Percentiles rank a stretch among this genome's conserved stretches.
Conservation (phyloP, 2,329 filamentous ascomycete species). For the Blastomyces parvus region DNA sequence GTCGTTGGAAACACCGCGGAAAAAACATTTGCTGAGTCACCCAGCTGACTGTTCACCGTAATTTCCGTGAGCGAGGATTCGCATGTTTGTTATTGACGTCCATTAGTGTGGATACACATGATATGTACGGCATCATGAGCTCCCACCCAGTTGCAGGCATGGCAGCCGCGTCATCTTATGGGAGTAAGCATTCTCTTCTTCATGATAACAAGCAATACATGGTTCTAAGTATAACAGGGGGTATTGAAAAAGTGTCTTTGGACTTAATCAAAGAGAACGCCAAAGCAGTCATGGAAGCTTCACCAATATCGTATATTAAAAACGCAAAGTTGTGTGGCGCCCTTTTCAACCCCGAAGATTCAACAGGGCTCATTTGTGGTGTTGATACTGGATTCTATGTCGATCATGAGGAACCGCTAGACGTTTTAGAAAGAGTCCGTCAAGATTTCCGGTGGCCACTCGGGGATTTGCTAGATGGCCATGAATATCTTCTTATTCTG, state of each 20-base stretch:
- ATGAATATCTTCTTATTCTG: slow-evolving; percentile 26
- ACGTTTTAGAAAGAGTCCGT: slow-evolving; percentile 22
- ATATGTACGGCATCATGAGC: slow-evolving; percentile 27
- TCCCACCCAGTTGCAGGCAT: slow-evolving; percentile 16
- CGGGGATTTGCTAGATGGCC: slow-evolving; percentile 26
- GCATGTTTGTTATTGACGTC: slow-evolving; percentile 27
- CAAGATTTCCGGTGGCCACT: slow-evolving; percentile 25
- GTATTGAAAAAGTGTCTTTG: slow-evolving; percentile 13
- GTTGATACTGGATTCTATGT: slow-evolving; percentile 33
- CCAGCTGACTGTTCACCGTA: slow-evolving; percentile 32
- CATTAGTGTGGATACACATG: slow-evolving; percentile 23
- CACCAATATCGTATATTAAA: slow-evolving; percentile 33
- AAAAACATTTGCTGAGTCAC: slow-evolving; percentile 34
- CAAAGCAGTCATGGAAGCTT: slow-evolving; percentile 27
- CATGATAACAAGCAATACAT: not conserved
- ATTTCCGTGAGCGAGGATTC: slow-evolving; percentile 31
- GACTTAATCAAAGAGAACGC: slow-evolving; percentile 25
- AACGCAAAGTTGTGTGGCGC: slow-evolving; percentile 29
- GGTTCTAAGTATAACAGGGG: not conserved
- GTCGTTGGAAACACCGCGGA: slow-evolving; percentile 26
- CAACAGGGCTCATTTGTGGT: slow-evolving; percentile 25
- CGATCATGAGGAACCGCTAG: slow-evolving; percentile 30
- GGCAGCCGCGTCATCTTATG: slow-evolving; percentile 20
- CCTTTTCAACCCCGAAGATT: slow-evolving; percentile 26
- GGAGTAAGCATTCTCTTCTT: slow-evolving; percentile 12